Percentiles rank a stretch among this genome's conserved stretches.
Conservation (phyloP, 768 basidiomycete genomes). For the Boletus fagicola region DNA sequence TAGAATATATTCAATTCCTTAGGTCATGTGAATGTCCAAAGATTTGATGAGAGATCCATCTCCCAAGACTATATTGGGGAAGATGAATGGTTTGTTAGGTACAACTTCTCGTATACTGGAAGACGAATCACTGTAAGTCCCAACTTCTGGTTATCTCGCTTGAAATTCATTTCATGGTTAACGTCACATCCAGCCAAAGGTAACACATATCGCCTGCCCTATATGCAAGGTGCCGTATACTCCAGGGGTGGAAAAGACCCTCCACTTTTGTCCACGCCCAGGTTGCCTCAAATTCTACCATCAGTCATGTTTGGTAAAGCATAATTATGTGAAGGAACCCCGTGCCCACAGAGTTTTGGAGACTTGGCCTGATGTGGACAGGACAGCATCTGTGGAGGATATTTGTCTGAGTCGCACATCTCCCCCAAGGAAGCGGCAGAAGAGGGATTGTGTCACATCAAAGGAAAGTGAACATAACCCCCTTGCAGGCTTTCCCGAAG, state of each 20-base stretch:
- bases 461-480: not conserved
- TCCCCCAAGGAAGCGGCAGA: slow-evolving; percentile 18
- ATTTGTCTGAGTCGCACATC: not conserved
- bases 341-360: slow-evolving; percentile 33
- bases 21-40: slow-evolving; percentile 38
- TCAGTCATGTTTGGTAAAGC: slow-evolving; percentile 41
- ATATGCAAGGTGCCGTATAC: slow-evolving; percentile 47
- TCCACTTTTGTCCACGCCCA: slow-evolving; percentile 59
- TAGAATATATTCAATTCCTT: not conserved
- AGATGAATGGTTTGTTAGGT: slow-evolving; percentile 49
- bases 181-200: slow-evolving; percentile 40
- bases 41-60: slow-evolving; percentile 39
- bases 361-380: slow-evolving; percentile 38
- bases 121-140: slow-evolving; percentile 37
- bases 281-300: slow-evolving; percentile 50
- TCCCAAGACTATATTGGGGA: slow-evolving; percentile 41
- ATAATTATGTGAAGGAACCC: slow-evolving; percentile 23
- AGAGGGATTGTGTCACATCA: not conserved
- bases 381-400: not conserved
- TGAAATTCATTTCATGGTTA: not conserved
- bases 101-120: slow-evolving; percentile 37
- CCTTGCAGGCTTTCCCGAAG: slow-evolving; percentile 32
- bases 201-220: slow-evolving; percentile 36
- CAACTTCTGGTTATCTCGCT: not conserved
- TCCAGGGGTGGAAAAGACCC: slow-evolving; percentile 40